A percentile compares a stretch with the other conserved stretches of the same genome.
These are phyloP conservation scores for Boletus eberwhitei DNA, from an alignment of 768 basidiomycete genomes.

Conservation along the genomic window DNA sequence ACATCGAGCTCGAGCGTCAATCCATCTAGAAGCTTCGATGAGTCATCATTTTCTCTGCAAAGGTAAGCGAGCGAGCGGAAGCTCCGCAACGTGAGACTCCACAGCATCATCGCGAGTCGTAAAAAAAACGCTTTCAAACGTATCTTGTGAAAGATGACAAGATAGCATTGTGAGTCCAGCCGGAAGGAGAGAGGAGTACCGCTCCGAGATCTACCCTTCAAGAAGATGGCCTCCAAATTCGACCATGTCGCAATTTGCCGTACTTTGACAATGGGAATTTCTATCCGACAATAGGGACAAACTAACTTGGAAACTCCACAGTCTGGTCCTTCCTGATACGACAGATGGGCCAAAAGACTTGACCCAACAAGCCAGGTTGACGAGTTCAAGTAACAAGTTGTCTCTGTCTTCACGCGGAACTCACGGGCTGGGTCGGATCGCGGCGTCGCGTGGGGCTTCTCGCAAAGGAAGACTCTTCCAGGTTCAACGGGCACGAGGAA, in stretches of 20 bases:
- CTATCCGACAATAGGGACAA: not conserved
- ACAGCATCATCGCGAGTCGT: not conserved
- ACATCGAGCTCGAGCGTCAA: not conserved
- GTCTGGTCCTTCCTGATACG: not conserved
- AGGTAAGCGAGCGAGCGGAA: not conserved
- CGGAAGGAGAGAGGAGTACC: not conserved
- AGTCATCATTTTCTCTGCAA: not conserved
- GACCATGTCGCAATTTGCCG: not conserved
- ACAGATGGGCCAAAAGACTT: not conserved
- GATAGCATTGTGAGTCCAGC: not conserved
- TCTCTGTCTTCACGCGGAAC: not conserved
- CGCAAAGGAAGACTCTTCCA: too few relatives aligned
- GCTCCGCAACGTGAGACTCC: not conserved
- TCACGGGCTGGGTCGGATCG: not conserved
- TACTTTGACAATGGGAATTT: not conserved
- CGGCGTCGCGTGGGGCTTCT: not conserved
- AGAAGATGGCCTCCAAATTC: not conserved
- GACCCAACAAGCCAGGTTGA: not conserved
- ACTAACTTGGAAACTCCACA: not conserved
- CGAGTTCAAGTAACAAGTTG: not conserved
- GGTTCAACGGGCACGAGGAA: too few relatives aligned
- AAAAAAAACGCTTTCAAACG: not conserved
- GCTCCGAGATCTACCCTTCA: too few relatives aligned
- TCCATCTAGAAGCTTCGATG: not conserved
- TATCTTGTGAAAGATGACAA: not conserved